Evolutionary conservation across 768 basidiomycete genomes (phyloP).

Genomic region (Tubosaeta brunneosetosa): DNA sequence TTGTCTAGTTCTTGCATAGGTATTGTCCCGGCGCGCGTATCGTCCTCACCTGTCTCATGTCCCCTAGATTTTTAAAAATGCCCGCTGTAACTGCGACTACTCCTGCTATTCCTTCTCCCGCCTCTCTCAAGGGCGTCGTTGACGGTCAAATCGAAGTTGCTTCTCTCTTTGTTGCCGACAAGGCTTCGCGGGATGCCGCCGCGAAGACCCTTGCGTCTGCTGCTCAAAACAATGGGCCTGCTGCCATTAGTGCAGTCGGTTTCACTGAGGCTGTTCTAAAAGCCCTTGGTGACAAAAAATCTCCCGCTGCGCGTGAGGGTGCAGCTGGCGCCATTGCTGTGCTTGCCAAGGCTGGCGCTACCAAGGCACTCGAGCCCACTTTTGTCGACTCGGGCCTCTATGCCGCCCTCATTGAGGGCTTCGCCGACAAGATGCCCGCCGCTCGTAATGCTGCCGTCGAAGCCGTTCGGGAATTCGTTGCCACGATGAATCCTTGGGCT

Average conservation of each 20-base stretch:
- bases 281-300: constrained; percentile 94
- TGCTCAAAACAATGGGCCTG: constrained; percentile 81
- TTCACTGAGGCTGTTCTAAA: constrained; percentile 73
- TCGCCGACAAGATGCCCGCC: constrained; percentile 92
- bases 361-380: constrained; percentile 81
- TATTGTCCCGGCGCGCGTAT: constrained; percentile 22
- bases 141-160: constrained; percentile 67
- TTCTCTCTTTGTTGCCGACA: constrained; percentile 80
- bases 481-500: constrained; percentile 87
- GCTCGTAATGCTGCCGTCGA: constrained; percentile 81
- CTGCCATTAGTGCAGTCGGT: constrained; percentile 63
- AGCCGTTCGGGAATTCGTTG: constrained; percentile 71
- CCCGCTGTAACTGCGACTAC: constrained; percentile 71
- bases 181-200: constrained; percentile 70
- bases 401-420: constrained; percentile 80
- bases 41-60: not conserved
- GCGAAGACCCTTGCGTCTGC: constrained; percentile 64
- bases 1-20: constrained; percentile 38
- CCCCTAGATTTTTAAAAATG: constrained; percentile 62
- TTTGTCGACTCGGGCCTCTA: constrained; percentile 87
- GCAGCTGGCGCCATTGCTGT: constrained; percentile 68
- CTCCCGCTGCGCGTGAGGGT: constrained; percentile 84
- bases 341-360: constrained; percentile 65
- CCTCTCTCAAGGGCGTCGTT: constrained; percentile 67
- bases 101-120: constrained; percentile 53